Percentiles rank a stretch among this genome's conserved stretches.
Evolutionary conservation across 352 stramenopile genomes (phyloP).

Genomic region (Pythium aristosporum): DNA sequence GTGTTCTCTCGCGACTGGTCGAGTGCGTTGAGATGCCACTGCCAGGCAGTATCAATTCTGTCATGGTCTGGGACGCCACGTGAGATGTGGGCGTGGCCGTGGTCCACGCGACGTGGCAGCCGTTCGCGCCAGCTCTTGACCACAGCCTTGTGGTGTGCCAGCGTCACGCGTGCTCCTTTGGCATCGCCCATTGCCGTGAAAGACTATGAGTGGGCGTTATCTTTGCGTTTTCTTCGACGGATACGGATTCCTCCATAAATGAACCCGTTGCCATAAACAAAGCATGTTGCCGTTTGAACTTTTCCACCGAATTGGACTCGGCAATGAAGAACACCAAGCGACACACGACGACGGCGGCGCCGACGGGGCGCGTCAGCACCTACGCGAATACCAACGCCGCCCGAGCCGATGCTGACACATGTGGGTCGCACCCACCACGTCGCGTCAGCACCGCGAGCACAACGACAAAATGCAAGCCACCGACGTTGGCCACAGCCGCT

Average conservation of each 20-base stretch:
- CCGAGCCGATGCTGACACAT: not conserved
- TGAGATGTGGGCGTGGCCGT: not conserved
- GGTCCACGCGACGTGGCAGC: not conserved
- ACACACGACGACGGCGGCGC: not conserved
- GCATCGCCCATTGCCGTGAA: not conserved
- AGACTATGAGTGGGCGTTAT: not conserved
- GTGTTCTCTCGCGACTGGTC: not conserved
- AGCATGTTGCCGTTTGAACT: slow-evolving; percentile 8
- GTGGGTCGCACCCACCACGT: not conserved
- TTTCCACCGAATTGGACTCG: slow-evolving; percentile 1
- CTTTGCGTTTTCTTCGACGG: not conserved
- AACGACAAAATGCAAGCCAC: not conserved
- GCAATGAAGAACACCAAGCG: slow-evolving; percentile 17
- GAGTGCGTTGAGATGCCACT: not conserved
- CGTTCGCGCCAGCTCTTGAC: slow-evolving; percentile 20
- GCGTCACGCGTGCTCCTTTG: not conserved
- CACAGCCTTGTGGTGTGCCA: slow-evolving; percentile 23
- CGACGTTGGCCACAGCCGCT: slow-evolving; percentile 10
- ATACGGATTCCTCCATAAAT: slow-evolving; percentile 8
- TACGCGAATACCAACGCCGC: not conserved
- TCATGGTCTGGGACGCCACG: not conserved
- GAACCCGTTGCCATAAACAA: slow-evolving; percentile 7
- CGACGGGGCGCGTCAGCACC: not conserved
- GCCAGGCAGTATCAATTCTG: not conserved
- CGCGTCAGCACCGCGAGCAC: not conserved